These are phyloP conservation scores for Talaromyces sp. DNA, from an alignment of 2,329 filamentous ascomycete species.

Conservation along the genomic window DNA sequence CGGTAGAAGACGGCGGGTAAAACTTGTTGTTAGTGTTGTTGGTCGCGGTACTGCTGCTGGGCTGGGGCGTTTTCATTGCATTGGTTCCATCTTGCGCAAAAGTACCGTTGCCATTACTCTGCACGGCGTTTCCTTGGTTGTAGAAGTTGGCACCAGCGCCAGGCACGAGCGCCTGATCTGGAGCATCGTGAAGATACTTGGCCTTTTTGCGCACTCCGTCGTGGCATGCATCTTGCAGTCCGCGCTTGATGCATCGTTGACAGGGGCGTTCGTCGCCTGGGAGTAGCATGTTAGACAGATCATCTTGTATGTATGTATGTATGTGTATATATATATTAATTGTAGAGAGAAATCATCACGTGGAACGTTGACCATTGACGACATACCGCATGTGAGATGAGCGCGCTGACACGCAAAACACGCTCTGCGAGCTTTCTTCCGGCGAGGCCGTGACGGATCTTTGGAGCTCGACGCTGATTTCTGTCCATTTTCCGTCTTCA, in stretches of 20 bases:
- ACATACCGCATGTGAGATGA: conserved; percentile 96
- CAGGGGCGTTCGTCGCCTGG: conserved; percentile 93
- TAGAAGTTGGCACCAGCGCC: conserved; percentile 66
- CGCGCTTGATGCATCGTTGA: conserved; percentile 87
- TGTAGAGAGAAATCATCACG: background rate
- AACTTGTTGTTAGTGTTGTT: conserved; percentile 42
- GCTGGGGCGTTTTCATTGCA: conserved; percentile 20
- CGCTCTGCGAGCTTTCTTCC: conserved; percentile 93
- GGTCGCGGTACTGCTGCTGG: background rate
- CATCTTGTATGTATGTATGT: too few species aligned
- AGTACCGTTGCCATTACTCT: conserved; percentile 22
- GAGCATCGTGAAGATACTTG: conserved; percentile 96
- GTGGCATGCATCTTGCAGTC: conserved; percentile 83
- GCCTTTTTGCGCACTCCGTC: conserved; percentile 98
- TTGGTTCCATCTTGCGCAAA: conserved; percentile 27
- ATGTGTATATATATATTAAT: too few species aligned
- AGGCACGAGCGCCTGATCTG: conserved; percentile 81
- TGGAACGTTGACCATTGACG: conserved; percentile 27
- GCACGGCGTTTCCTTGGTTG: conserved; percentile 42
- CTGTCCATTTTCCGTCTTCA: conserved; percentile 44
- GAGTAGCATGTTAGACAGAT: conserved; percentile 2
- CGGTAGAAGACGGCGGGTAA: conserved; percentile 18
- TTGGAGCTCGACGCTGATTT: conserved; percentile 60
- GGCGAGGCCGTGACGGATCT: conserved; percentile 78
- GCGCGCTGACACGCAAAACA: conserved; percentile 97